phyloP scores from a whole-genome alignment of 345 rosid species.

The Kernera saxatilis region DNA sequence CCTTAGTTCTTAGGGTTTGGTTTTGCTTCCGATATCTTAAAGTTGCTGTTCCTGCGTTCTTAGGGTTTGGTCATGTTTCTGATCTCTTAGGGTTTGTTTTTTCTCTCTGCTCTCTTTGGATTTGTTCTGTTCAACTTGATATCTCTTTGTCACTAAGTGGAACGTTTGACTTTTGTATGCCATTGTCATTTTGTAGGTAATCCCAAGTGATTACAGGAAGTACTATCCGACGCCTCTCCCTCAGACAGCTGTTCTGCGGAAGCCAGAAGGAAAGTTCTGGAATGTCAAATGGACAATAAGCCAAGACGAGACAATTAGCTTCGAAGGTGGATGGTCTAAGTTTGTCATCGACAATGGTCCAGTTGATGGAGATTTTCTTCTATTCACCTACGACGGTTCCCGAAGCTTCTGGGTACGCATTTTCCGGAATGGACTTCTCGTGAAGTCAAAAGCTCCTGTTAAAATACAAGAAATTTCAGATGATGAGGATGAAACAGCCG shows the following conservation, averaged over 20 bases:
- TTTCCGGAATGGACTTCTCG: neutral
- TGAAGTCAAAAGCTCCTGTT: neutral
- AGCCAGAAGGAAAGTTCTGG: conserved; percentile 21
- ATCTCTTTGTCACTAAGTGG: neutral
- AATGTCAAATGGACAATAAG: conserved; percentile 3
- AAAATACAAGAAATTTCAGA: conserved; percentile 17
- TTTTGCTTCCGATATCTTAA: neutral
- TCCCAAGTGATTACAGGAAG: conserved; percentile 4
- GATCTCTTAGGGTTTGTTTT: too few species aligned
- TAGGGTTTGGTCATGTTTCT: neutral
- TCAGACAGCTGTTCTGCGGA: conserved; percentile 5
- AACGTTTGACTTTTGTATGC: neutral
- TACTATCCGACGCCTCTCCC: conserved; percentile 23
- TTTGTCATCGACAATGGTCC: neutral
- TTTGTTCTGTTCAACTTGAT: neutral
- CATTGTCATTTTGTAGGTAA: neutral
- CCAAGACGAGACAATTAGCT: neutral
- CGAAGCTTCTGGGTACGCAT: conserved; percentile 10
- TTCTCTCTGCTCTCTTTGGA: neutral
- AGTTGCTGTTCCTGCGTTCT: neutral
- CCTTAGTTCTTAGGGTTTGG: neutral
- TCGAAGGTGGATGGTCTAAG: conserved; percentile 22
- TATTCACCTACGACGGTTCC: conserved; percentile 15
- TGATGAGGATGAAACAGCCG: neutral
- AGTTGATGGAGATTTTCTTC: neutral